phyloP scores from a whole-genome alignment of 352 stramenopile genomes.

The Phytophthora idaei region DNA sequence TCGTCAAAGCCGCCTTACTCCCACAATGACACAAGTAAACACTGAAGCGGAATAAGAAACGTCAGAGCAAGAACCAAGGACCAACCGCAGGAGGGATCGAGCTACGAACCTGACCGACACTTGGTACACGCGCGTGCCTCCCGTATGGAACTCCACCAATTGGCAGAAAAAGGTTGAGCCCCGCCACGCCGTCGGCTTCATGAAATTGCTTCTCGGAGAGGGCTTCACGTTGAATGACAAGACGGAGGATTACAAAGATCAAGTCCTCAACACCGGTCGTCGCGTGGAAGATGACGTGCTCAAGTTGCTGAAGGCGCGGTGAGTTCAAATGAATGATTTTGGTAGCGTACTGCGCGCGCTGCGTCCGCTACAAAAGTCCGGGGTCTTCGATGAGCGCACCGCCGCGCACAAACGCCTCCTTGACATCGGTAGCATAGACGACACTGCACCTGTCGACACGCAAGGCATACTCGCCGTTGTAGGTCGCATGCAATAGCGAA shows the following conservation, averaged over 20 bases:
- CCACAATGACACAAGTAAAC: not conserved
- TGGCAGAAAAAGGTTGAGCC: too few relatives aligned
- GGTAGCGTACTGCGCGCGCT: constrained; percentile 11
- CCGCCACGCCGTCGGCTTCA: not conserved
- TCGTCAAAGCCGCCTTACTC: constrained; percentile 7
- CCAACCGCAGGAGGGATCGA: constrained; percentile 7
- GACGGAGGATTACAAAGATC: not conserved
- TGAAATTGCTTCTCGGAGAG: not conserved
- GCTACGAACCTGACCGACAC: not conserved
- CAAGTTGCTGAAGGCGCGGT: constrained; percentile 3
- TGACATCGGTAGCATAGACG: not conserved
- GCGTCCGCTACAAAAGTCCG: constrained; percentile 8
- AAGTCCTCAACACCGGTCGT: not conserved
- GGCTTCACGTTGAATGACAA: not conserved
- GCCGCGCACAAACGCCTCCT: constrained; percentile 9
- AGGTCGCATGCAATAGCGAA: too few relatives aligned
- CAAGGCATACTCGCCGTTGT: constrained; percentile 4
- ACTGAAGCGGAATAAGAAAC: not conserved
- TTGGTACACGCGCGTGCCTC: too few relatives aligned
- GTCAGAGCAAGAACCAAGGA: constrained; percentile 6
- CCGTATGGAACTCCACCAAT: too few relatives aligned
- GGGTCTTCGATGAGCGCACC: constrained; percentile 1
- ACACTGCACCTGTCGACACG: constrained; percentile 8
- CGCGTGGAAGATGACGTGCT: not conserved
- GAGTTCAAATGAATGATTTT: constrained; percentile 4